A percentile compares a stretch with the other conserved stretches of the same genome.
phyloP scores from a whole-genome alignment of 306 rosid genomes.

The Prunus davidiana region DNA sequence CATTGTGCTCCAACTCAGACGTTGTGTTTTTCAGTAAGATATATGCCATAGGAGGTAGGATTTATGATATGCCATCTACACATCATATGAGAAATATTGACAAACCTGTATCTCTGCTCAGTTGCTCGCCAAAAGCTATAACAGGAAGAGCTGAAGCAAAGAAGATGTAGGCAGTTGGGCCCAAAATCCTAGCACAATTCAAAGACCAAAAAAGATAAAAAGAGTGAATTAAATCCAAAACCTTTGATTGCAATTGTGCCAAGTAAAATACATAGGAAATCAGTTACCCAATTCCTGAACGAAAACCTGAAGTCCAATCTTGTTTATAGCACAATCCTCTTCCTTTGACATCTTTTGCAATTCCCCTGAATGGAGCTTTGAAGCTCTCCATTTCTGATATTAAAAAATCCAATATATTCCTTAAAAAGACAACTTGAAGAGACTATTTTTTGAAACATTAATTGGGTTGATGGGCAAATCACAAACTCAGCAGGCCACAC shows the following conservation, averaged over 20 bases:
- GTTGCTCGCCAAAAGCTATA: conserved; percentile 72
- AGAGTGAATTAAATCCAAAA: not conserved
- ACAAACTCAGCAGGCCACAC: not conserved
- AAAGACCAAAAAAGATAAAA: not conserved
- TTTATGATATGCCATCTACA: not conserved
- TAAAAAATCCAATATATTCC: too few species aligned
- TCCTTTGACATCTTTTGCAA: conserved; percentile 51
- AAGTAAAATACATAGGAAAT: not conserved
- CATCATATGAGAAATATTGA: conserved; percentile 5
- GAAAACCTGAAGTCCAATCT: conserved; percentile 65
- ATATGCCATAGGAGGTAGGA: not conserved
- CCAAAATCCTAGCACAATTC: conserved; percentile 52
- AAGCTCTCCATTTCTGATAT: conserved; percentile 48
- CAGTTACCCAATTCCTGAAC: conserved; percentile 63
- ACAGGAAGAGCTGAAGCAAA: conserved; percentile 90
- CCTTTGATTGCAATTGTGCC: not conserved
- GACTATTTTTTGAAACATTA: not conserved
- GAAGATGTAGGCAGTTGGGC: conserved; percentile 71
- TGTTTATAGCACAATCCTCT: conserved; percentile 62
- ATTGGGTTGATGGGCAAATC: not conserved
- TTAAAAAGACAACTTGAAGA: not conserved
- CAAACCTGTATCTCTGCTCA: conserved; percentile 67
- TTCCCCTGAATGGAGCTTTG: conserved; percentile 62
- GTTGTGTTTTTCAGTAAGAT: not conserved
- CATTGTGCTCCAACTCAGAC: not conserved